Percentiles rank a stretch among this genome's conserved stretches.
phyloP scores from a whole-genome alignment of 768 basidiomycete species.

The Podaxis sp. region DNA sequence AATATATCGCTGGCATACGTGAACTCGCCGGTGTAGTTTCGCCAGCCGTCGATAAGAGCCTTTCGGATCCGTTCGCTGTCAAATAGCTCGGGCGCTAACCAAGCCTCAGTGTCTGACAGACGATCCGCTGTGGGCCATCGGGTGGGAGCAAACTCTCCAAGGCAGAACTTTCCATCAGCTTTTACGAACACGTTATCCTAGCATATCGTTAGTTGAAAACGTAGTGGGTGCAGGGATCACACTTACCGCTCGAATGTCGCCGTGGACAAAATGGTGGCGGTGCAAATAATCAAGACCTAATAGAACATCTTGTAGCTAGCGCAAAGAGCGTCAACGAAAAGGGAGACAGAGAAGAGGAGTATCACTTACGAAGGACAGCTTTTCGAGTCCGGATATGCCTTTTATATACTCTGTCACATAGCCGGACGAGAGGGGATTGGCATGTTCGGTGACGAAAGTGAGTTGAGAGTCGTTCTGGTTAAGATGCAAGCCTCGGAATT shows the following conservation, averaged over 20 bases:
- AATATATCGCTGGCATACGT: constrained; percentile 25
- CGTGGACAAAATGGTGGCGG: constrained; percentile 21
- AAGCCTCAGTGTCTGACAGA: constrained; percentile 16
- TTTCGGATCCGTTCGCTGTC: constrained; percentile 16
- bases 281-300: constrained; percentile 24
- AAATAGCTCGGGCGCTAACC: constrained; percentile 25
- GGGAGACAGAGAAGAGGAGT: background rate
- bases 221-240: background rate
- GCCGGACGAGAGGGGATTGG: background rate
- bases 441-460: background rate
- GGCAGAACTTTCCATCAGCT: constrained; percentile 19
- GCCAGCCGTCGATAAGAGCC: constrained; percentile 23
- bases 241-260: constrained; percentile 21
- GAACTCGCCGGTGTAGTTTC: constrained; percentile 26
- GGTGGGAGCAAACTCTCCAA: constrained; percentile 25
- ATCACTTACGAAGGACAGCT: background rate
- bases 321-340: background rate
- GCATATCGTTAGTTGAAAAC: background rate
- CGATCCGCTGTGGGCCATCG: constrained; percentile 18
- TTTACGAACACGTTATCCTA: constrained; percentile 25
- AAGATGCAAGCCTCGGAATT: constrained; percentile 2
- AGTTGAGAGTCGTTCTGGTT: background rate
- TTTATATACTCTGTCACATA: background rate
- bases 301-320: constrained; percentile 16
- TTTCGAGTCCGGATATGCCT: background rate